Evolutionary conservation across 23 red algal species (phyloP).

Genomic region (Gracilaria caudata): DNA sequence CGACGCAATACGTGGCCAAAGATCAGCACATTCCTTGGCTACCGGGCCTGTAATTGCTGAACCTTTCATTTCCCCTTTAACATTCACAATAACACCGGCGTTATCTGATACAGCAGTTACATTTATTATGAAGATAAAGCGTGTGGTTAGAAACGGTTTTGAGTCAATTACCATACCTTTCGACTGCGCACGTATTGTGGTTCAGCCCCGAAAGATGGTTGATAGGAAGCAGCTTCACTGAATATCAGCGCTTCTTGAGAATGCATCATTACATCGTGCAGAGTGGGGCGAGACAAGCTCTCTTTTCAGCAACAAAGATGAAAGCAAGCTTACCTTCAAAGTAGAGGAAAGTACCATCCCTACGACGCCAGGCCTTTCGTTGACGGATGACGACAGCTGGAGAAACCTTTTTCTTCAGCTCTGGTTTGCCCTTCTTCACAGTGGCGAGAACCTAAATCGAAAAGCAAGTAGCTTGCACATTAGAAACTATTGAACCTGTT

Average conservation of each 20-base stretch:
- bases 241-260: slow-evolving; percentile 24
- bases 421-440: slow-evolving; percentile 99
- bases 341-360: slow-evolving; percentile 89
- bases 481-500: slow-evolving; percentile 3
- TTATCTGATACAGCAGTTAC: slow-evolving; percentile 75
- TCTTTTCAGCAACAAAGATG: not conserved
- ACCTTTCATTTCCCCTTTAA: slow-evolving; percentile 99
- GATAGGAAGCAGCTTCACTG: slow-evolving; percentile 26
- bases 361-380: slow-evolving; percentile 92
- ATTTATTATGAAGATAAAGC: not conserved
- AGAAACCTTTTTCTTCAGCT: slow-evolving; percentile 97
- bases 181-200: not conserved
- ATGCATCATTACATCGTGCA: slow-evolving; percentile 42
- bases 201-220: slow-evolving; percentile 99
- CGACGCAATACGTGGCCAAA: slow-evolving; percentile 98
- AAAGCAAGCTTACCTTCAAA: slow-evolving; percentile 91
- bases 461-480: not conserved
- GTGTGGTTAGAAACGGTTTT: not conserved
- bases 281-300: not conserved
- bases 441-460: slow-evolving; percentile 78
- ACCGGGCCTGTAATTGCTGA: slow-evolving; percentile 98
- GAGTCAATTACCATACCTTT: not conserved
- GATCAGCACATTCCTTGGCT: slow-evolving; percentile 97
- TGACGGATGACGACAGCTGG: slow-evolving; percentile 96
- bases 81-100: slow-evolving; percentile 98